Evolutionary conservation across 1,139 yeast species (phyloP), one percentile per base, ranked within the genome.

Genomic region (Sugiyamaella sp.): DNA sequence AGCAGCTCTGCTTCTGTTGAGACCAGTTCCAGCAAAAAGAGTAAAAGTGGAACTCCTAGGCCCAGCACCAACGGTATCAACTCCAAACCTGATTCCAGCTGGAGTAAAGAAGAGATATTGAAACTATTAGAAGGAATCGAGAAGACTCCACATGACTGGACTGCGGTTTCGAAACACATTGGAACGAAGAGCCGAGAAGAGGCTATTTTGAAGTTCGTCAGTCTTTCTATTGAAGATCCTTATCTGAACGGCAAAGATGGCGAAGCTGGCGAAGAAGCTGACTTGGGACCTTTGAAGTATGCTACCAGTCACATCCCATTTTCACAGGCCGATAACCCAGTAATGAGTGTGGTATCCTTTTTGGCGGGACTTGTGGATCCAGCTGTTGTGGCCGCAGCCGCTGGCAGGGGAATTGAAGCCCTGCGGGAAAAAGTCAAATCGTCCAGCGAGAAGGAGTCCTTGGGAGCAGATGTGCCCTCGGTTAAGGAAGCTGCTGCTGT

Each of bases 281-380:
- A 77, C 35, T 67, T 84, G 24, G 91, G 91, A 0, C 86, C 96
- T n/a, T 76, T 91, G 61, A 87, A 85, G 66, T 90, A 80, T 70
- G 86, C 93, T 2, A 85, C 95, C 2, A 38, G 55, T 66, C 71
- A 71, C 51, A 78, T 91, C 54, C 97, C 98, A 5, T 85, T 89
- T 46, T 83, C 89, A 49, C 81, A 89, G 42, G 82, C 85, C 24
- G 98, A 93, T 63, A 93, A 93, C 68, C 99, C 99, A 1, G 91
- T 93, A 2, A 80, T 93, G 74, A 86, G 95, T 35, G 93, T 95
- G 35, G 80, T 93, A 59, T 85, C 96, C 3, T 93, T 91, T 70
- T 76, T 95, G 72, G 85, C 95, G 0, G 85, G 90, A 45, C 72
- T 91, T 54, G 96, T 91, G 19, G 97, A 91, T 66, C 85, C 93